These are phyloP conservation scores for Chiua virens DNA, from an alignment of 768 basidiomycete genomes.

Conservation along the genomic window DNA sequence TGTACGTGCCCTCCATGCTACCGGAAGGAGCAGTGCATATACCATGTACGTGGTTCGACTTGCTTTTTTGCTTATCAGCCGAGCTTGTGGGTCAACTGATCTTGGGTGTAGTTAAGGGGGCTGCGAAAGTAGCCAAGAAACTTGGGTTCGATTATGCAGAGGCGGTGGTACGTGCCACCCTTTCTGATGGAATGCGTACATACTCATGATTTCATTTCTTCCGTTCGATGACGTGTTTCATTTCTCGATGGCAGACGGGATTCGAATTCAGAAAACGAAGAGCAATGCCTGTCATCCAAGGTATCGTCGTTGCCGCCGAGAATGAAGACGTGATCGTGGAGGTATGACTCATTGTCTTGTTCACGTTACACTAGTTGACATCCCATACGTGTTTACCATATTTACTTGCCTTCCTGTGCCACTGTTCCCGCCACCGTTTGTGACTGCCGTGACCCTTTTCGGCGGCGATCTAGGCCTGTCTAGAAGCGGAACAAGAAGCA, in stretches of 20 bases:
- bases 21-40: slow-evolving; percentile 85
- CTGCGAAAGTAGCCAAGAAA: slow-evolving; percentile 83
- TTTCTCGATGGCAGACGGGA: slow-evolving; percentile 59
- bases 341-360: slow-evolving; percentile 42
- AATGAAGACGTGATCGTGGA: slow-evolving; percentile 73
- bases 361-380: slow-evolving; percentile 1
- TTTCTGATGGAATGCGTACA: slow-evolving; percentile 7
- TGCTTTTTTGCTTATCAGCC: slow-evolving; percentile 11
- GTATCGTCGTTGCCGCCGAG: slow-evolving; percentile 84
- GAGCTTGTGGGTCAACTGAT: slow-evolving; percentile 12
- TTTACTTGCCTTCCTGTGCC: neutral
- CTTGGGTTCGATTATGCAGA: slow-evolving; percentile 91
- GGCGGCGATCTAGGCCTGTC: slow-evolving; percentile 64
- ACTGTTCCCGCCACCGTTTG: neutral
- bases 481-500: slow-evolving; percentile 75
- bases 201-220: slow-evolving; percentile 5
- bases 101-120: slow-evolving; percentile 65
- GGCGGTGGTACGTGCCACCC: slow-evolving; percentile 73
- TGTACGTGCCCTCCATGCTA: slow-evolving; percentile 94
- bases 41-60: slow-evolving; percentile 64
- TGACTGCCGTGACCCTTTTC: slow-evolving; percentile 9
- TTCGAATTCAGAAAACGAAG: slow-evolving; percentile 96
- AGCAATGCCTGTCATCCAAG: slow-evolving; percentile 81
- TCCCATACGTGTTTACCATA: neutral
- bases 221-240: neutral